Evolutionary conservation across 176 grass and related monocot species (phyloP).

Genomic region (Carex scoparia): DNA sequence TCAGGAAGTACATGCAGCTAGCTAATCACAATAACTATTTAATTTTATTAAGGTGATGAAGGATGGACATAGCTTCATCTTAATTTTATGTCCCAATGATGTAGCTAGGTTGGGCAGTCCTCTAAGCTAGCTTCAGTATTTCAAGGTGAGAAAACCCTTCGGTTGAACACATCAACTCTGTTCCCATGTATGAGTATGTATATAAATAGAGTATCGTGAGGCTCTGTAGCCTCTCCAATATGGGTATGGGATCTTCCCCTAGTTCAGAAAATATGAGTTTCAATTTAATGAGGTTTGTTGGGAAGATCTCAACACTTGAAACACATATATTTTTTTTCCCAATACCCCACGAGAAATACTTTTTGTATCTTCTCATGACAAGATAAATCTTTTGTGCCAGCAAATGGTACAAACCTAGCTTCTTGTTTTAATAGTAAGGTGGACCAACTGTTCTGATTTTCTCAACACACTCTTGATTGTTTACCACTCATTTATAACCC

Average conservation of each 20-base stretch:
- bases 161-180: not conserved
- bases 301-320: not conserved
- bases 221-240: not conserved
- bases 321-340: not conserved
- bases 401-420: not conserved
- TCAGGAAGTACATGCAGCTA: too few species aligned
- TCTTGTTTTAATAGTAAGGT: not conserved
- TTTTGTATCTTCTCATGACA: not conserved
- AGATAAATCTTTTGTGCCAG: not conserved
- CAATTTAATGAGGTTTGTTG: not conserved
- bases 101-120: too few species aligned
- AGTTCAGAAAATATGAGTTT: not conserved
- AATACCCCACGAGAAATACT: too few species aligned
- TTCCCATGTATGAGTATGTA: not conserved
- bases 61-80: too few species aligned
- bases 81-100: too few species aligned
- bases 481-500: not conserved
- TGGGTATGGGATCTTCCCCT: not conserved
- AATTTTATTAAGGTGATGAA: too few species aligned
- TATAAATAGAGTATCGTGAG: not conserved
- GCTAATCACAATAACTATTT: too few species aligned
- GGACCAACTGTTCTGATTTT: not conserved
- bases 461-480: not conserved
- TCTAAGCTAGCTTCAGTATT: too few species aligned
- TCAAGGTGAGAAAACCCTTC: too few species aligned